These are phyloP conservation scores for Penicillium sp. DNA, from an alignment of 2,329 filamentous ascomycete species.

Conservation along the genomic window DNA sequence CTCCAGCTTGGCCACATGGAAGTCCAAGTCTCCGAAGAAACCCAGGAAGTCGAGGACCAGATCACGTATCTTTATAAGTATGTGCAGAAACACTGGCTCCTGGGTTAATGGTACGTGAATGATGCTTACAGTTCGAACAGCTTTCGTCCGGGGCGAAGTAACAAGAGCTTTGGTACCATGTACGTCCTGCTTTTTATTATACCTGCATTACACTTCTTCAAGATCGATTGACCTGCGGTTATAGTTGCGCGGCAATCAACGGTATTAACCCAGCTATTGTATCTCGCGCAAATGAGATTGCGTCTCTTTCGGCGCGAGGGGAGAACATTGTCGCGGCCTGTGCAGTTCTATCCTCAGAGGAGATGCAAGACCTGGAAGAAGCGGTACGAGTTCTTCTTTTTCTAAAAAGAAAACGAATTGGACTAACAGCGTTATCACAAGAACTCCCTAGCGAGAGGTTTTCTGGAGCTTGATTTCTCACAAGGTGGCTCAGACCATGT, in stretches of 20 bases:
- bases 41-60: slow-evolving; percentile 50
- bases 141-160: slow-evolving; percentile 63
- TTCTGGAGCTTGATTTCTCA: slow-evolving; percentile 18
- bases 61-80: slow-evolving; percentile 67
- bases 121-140: slow-evolving; percentile 29
- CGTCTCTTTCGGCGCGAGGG: slow-evolving; percentile 64
- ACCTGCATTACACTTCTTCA: not conserved
- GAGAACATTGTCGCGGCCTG: slow-evolving; percentile 75
- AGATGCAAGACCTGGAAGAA: slow-evolving; percentile 64
- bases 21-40: slow-evolving; percentile 45
- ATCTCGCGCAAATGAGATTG: slow-evolving; percentile 71
- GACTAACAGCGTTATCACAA: slow-evolving; percentile 9
- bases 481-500: not conserved
- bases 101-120: not conserved
- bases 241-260: slow-evolving; percentile 77
- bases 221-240: slow-evolving; percentile 3
- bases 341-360: slow-evolving; percentile 61
- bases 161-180: slow-evolving; percentile 77
- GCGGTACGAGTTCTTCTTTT: slow-evolving; percentile 51
- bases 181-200: slow-evolving; percentile 26
- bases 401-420: not conserved
- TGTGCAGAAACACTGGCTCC: not conserved
- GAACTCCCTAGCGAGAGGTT: slow-evolving; percentile 18
- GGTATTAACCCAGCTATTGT: slow-evolving; percentile 73
- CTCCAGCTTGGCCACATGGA: slow-evolving; percentile 61